Evolutionary conservation across 139 green algal genomes (phyloP).

Genomic region (Microglena sp.): DNA sequence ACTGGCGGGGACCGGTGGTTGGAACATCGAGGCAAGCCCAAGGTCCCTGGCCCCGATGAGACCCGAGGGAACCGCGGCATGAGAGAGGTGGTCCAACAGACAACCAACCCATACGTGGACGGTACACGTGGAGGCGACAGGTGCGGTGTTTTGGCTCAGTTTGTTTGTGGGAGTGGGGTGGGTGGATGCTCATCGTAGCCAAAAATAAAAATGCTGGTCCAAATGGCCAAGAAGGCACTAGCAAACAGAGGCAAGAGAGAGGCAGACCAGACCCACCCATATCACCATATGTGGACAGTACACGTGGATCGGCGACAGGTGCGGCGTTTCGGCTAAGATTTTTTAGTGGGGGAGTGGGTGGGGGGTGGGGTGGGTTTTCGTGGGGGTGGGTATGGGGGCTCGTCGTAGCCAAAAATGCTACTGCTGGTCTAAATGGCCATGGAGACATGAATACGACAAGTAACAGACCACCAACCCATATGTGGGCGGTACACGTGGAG

Average conservation of each 20-base stretch:
- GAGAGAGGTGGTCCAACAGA: slow-evolving; percentile 28
- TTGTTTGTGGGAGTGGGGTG: too few species aligned
- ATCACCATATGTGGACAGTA: slow-evolving; percentile 18
- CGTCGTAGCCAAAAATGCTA: too few species aligned
- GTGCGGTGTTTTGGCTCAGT: too few species aligned
- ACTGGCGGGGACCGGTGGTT: slow-evolving; percentile 32
- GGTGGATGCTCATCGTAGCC: too few species aligned
- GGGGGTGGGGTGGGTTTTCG: too few species aligned
- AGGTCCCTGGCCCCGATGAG: slow-evolving; percentile 16
- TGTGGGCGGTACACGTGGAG: neutral
- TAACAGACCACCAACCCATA: slow-evolving; percentile 26
- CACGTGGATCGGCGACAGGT: neutral
- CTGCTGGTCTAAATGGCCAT: too few species aligned
- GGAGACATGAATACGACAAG: too few species aligned
- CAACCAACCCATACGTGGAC: slow-evolving; percentile 17
- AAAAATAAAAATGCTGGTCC: too few species aligned
- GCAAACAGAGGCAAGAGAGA: slow-evolving; percentile 26
- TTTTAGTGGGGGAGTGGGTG: too few species aligned
- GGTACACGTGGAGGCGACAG: neutral
- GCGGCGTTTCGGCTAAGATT: too few species aligned
- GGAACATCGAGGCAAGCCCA: slow-evolving; percentile 25
- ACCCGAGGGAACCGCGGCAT: slow-evolving; percentile 22
- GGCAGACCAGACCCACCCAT: slow-evolving; percentile 21
- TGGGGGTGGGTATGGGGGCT: too few species aligned
- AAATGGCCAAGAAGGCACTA: too few species aligned